Conservation (phyloP, 2,329 filamentous ascomycete species). For the Colletotrichum plurivorum region DNA sequence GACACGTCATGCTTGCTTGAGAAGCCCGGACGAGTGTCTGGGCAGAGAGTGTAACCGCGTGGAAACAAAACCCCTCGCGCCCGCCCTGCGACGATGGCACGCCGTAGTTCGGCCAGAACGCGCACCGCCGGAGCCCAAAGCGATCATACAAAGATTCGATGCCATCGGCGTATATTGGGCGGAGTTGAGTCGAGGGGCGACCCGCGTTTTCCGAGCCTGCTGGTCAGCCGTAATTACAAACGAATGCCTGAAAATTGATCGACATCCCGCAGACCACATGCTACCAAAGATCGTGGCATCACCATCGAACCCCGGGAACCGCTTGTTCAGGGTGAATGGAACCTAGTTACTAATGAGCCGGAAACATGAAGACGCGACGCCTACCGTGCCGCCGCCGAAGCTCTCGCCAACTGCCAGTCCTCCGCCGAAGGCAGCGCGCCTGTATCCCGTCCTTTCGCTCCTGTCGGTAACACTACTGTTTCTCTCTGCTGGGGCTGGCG, state of each 20-base stretch:
- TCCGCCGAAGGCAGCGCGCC: conserved; percentile 11
- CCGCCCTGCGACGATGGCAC: neutral
- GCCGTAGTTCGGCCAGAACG: neutral
- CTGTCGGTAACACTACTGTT: conserved; percentile 20
- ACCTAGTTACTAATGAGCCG: conserved; percentile 32
- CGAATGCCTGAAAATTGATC: neutral
- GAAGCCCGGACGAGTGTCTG: neutral
- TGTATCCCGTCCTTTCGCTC: conserved; percentile 31
- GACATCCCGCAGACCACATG: neutral
- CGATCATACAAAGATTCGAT: conserved; percentile 9
- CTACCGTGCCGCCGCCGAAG: conserved; percentile 29
- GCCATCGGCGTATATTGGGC: conserved; percentile 10
- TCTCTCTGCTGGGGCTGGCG: conserved; percentile 23
- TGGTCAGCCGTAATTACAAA: neutral
- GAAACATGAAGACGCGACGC: conserved; percentile 33
- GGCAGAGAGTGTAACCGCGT: conserved; percentile 1
- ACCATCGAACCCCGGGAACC: neutral
- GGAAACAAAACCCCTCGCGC: conserved; percentile 34
- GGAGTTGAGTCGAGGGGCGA: conserved; percentile 9
- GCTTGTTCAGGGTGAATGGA: conserved; percentile 15
- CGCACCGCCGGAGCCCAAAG: neutral
- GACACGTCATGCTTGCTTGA: conserved; percentile 31
- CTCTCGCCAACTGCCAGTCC: neutral
- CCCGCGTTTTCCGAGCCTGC: neutral
- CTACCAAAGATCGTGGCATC: neutral